phyloP scores from a whole-genome alignment of 345 rosid genomes.

The Durio zibethinus region DNA sequence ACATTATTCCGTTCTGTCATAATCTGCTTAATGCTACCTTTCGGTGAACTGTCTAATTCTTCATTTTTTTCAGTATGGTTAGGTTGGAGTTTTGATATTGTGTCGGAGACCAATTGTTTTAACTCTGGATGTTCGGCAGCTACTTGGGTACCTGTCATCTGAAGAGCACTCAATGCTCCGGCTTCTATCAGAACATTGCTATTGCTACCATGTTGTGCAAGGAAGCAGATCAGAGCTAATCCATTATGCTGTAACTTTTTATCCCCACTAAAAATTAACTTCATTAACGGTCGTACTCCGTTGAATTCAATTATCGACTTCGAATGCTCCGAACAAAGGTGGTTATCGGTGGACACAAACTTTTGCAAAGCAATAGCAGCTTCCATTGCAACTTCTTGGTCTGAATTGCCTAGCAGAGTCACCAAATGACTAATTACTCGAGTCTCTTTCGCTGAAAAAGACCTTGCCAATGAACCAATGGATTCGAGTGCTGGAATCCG shows the following conservation, averaged over 20 bases:
- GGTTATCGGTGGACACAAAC: conserved; percentile 53
- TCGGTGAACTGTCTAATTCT: not conserved
- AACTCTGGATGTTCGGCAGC: conserved; percentile 49
- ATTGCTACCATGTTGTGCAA: conserved; percentile 54
- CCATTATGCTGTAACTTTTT: conserved; percentile 21
- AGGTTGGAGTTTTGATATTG: conserved; percentile 48
- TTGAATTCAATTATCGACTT: conserved; percentile 55
- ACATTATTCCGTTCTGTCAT: not conserved
- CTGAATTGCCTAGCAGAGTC: conserved; percentile 37
- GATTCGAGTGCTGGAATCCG: conserved; percentile 58
- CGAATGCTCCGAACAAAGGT: conserved; percentile 52
- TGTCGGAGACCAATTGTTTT: conserved; percentile 49
- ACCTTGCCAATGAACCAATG: conserved; percentile 76
- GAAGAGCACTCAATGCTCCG: conserved; percentile 62
- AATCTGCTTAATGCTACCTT: not conserved
- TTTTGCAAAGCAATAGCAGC: conserved; percentile 68
- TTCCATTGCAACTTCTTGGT: conserved; percentile 53
- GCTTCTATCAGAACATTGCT: conserved; percentile 49
- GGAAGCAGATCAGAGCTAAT: conserved; percentile 57
- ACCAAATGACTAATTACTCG: conserved; percentile 63
- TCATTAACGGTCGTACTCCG: conserved; percentile 49
- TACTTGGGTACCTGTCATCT: conserved; percentile 50
- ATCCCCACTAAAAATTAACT: conserved; percentile 43
- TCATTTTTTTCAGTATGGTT: not conserved
- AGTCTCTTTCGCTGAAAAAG: conserved; percentile 71